These are phyloP conservation scores for Phytophthora palmivora DNA, from an alignment of 352 stramenopile species.

Conservation along the genomic window DNA sequence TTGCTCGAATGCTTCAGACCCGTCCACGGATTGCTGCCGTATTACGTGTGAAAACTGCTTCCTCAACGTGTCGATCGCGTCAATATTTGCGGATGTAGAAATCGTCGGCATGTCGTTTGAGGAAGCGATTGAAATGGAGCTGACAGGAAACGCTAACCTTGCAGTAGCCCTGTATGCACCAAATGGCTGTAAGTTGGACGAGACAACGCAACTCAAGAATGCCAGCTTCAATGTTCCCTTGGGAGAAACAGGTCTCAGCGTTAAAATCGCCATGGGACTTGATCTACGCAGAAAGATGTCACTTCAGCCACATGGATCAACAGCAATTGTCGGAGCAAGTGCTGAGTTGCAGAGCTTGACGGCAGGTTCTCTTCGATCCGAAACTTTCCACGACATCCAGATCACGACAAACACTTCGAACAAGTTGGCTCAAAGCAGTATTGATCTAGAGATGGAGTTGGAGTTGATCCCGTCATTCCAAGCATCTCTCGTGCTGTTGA, in stretches of 20 bases:
- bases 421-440: conserved; percentile 33
- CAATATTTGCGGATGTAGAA: conserved; percentile 29
- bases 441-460: conserved; percentile 28
- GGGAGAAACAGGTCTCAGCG: conserved; percentile 27
- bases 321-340: conserved; percentile 19
- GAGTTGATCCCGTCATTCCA: conserved; percentile 29
- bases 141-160: conserved; percentile 29
- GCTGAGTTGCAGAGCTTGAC: conserved; percentile 16
- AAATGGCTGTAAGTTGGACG: conserved; percentile 29
- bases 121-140: conserved; percentile 31
- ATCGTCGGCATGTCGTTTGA: conserved; percentile 14
- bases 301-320: conserved; percentile 32
- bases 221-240: conserved; percentile 26
- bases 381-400: conserved; percentile 28
- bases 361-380: conserved; percentile 22
- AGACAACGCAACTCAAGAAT: conserved; percentile 36
- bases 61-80: conserved; percentile 34
- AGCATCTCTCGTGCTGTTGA: conserved; percentile 28
- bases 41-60: conserved; percentile 38
- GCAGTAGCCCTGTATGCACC: conserved; percentile 29
- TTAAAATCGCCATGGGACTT: conserved; percentile 27
- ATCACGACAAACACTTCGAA: conserved; percentile 30
- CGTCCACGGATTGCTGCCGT: conserved; percentile 25
- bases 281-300: conserved; percentile 28
- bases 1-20: conserved; percentile 26